These are phyloP conservation scores for Houttuynia cordata DNA, from an alignment of 164 flowering plant species.

Conservation along the genomic window DNA sequence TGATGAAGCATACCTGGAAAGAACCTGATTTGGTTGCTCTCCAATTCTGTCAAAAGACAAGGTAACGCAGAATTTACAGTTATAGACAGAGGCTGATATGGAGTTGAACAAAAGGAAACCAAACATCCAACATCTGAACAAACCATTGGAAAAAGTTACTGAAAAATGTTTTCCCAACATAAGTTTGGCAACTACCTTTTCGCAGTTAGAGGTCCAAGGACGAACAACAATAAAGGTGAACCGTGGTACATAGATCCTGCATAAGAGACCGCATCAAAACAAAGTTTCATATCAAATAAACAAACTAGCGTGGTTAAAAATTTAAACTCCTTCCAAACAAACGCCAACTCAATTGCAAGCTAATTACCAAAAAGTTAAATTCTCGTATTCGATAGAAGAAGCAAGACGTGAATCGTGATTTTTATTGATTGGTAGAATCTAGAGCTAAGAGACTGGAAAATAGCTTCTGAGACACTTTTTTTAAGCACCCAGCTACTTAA, in stretches of 20 bases:
- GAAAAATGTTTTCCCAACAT: neutral
- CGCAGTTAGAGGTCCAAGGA: conserved; percentile 82
- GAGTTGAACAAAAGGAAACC: neutral
- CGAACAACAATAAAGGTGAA: conserved; percentile 67
- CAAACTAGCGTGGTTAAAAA: no score
- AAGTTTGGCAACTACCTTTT: conserved; percentile 31
- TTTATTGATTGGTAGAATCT: no score
- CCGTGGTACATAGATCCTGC: conserved; percentile 98
- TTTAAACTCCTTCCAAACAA: neutral
- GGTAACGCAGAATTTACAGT: no score
- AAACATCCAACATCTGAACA: neutral
- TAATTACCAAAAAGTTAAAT: no score
- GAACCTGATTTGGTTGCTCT: conserved; percentile 47
- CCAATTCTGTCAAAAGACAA: conserved; percentile 34
- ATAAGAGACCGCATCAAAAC: conserved; percentile 6
- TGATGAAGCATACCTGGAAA: conserved; percentile 47
- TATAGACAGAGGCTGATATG: neutral
- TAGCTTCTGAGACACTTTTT: no score
- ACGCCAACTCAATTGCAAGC: no score
- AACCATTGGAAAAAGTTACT: neutral
- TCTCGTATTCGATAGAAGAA: no score
- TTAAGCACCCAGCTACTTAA: no score
- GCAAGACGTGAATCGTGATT: no score
- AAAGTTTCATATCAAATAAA: neutral
- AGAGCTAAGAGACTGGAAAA: no score